A percentile compares a stretch with the other conserved stretches of the same genome.
These are phyloP conservation scores for Macadamia tetraphylla DNA, from an alignment of 164 flowering plant species.

Conservation along the genomic window DNA sequence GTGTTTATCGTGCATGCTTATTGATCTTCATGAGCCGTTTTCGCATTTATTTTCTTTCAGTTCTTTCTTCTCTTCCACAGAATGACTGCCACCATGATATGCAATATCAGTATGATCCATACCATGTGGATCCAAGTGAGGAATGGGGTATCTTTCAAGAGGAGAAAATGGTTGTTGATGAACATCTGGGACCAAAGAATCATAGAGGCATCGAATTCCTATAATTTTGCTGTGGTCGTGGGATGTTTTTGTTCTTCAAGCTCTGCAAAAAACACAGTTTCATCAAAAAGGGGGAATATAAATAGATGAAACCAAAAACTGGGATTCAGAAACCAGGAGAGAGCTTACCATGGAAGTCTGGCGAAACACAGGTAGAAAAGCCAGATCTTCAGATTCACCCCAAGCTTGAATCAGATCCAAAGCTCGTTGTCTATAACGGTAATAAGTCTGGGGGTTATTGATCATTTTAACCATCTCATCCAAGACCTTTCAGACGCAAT, in stretches of 20 bases:
- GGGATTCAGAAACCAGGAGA: no score
- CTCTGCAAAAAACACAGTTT: slow-evolving; percentile 27
- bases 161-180: slow-evolving; percentile 40
- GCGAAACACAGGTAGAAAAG: slow-evolving; percentile 71
- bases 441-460: slow-evolving; percentile 50
- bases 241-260: slow-evolving; percentile 38
- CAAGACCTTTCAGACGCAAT: slow-evolving; percentile 87
- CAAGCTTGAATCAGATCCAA: slow-evolving; percentile 71
- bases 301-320: no score
- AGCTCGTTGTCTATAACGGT: slow-evolving; percentile 36
- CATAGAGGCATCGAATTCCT: slow-evolving; percentile 25
- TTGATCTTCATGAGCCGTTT: no score
- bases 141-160: slow-evolving; percentile 51
- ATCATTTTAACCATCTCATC: slow-evolving; percentile 88
- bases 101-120: slow-evolving; percentile 18
- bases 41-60: not conserved
- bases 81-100: slow-evolving; percentile 26
- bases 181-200: slow-evolving; percentile 41
- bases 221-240: slow-evolving; percentile 23
- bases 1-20: no score
- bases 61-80: slow-evolving; percentile 65
- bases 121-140: slow-evolving; percentile 27
- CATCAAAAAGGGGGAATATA: no score
- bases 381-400: slow-evolving; percentile 80
- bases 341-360: slow-evolving; percentile 65